phyloP scores from a whole-genome alignment of 2,329 filamentous ascomycete genomes.

The Fusarium praegraminearum region DNA sequence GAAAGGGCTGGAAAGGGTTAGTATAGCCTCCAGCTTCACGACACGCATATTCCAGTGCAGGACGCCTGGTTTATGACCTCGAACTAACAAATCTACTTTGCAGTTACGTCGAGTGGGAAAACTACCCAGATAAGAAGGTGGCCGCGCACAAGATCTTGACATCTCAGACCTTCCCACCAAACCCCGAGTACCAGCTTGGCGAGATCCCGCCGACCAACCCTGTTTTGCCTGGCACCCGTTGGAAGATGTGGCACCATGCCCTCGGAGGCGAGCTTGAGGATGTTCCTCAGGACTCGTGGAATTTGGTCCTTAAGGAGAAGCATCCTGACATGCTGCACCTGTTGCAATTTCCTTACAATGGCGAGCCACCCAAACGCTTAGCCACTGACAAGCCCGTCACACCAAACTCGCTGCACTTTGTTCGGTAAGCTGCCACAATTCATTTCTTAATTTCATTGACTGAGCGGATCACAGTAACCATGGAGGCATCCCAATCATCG shows the following conservation, averaged over 20 bases:
- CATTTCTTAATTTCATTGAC: no score
- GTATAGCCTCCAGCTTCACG: no score
- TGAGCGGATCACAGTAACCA: slow-evolving; percentile 66
- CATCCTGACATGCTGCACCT: slow-evolving; percentile 71
- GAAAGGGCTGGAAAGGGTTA: no score
- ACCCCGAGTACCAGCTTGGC: slow-evolving; percentile 67
- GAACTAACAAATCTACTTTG: no score
- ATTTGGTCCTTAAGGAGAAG: slow-evolving; percentile 67
- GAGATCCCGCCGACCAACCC: slow-evolving; percentile 69
- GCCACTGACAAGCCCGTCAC: slow-evolving; percentile 69
- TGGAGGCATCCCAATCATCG: slow-evolving; percentile 75
- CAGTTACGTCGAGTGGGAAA: slow-evolving; percentile 76
- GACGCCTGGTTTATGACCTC: no score
- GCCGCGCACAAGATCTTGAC: slow-evolving; percentile 65
- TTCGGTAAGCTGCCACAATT: slow-evolving; percentile 47
- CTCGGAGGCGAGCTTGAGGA: slow-evolving; percentile 53
- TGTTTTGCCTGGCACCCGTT: slow-evolving; percentile 66
- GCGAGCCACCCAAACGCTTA: slow-evolving; percentile 70
- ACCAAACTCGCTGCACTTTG: slow-evolving; percentile 69
- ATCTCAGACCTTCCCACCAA: slow-evolving; percentile 47
- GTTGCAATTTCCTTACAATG: slow-evolving; percentile 73
- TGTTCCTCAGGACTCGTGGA: slow-evolving; percentile 70
- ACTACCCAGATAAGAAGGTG: slow-evolving; percentile 75
- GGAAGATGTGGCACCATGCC: slow-evolving; percentile 70
- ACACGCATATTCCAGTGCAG: no score